Evolutionary conservation across 495 filamentous ascomycete species (phyloP), one percentile per base, ranked within the genome.

Genomic region (Sabuloglossum arenarium): DNA sequence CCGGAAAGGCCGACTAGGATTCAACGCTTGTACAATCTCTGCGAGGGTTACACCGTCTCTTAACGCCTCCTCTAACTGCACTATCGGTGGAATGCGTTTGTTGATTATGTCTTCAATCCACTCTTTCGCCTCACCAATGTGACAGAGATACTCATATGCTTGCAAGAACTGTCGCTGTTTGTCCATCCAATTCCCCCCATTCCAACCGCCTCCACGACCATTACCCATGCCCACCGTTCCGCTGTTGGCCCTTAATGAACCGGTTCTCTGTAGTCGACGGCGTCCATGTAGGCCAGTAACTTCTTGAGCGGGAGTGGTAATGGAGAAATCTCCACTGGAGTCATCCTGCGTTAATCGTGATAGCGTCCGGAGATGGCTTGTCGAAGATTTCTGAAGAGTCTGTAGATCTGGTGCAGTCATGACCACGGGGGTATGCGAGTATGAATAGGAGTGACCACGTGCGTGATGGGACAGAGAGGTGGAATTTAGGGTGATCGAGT

Each of bases 111-210:
- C 88, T 67, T 97, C 91, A 46, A 99, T 93, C 93, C 93, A 99
- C 67, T 97, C 88, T 66, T 97, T 97, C 49, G 93, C 93, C 74
- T 99, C 93, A 61, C 93, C 93, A 63, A 99, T 97, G 64, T 99
- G 93, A 63, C 93, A 99, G 42, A 99, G 79, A 64, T 99, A 99
- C 67, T 99, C 93, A 64, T 99, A 99, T 10, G 93, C 93, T 67
- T 94, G 88, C 32, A 97, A 71, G 64, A 94, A 97, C 64, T 97
- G 88, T 52, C 93, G 77, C 65, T 96, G 87, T 65, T 91, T 88
- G 66, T 99, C 93, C 89, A 99, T 97, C 93, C 91, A 97, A 62
- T 87, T 94, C 45, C 86, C 79, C 19, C 82, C 86, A 55, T 81
- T 82, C 83, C 87, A 96, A 80, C 65, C 65, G 69, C 67, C 67